phyloP scores from a whole-genome alignment of 805 yeast genomes.

The Candida oleophila region DNA sequence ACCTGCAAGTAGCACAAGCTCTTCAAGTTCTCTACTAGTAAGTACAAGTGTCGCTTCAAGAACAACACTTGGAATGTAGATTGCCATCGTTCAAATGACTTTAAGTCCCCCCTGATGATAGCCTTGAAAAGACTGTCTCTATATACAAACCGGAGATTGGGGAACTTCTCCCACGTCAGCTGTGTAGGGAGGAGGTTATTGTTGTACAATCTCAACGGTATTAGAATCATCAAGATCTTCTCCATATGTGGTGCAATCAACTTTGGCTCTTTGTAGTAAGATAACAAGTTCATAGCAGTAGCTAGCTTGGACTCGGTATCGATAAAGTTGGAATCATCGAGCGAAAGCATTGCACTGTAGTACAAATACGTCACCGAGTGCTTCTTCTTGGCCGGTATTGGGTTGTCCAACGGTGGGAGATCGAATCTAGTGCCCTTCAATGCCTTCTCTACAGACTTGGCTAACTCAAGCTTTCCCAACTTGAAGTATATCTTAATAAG shows the following conservation, averaged over 20 bases:
- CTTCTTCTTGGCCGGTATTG: conserved; percentile 25
- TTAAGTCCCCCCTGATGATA: conserved; percentile 54
- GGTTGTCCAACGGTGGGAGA: conserved; percentile 48
- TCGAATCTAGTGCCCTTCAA: conserved; percentile 51
- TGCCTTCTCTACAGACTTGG: conserved; percentile 72
- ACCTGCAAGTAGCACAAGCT: conserved; percentile 51
- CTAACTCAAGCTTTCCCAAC: conserved; percentile 66
- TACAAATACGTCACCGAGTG: conserved; percentile 65
- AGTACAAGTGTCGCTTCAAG: conserved; percentile 53
- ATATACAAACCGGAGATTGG: conserved; percentile 43
- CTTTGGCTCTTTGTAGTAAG: conserved; percentile 18
- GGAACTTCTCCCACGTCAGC: conserved; percentile 38
- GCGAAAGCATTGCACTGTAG: conserved; percentile 64
- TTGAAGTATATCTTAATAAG: conserved; percentile 69
- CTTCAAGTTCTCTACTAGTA: conserved; percentile 54
- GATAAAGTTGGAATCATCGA: conserved; percentile 61
- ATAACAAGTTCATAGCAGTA: conserved; percentile 43
- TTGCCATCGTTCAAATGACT: conserved; percentile 42
- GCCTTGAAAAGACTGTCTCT: conserved; percentile 46
- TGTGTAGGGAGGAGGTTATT: conserved; percentile 48
- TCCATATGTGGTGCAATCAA: conserved; percentile 30
- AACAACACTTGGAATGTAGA: conserved; percentile 3
- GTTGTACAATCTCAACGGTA: conserved; percentile 61
- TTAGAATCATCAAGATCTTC: conserved; percentile 54
- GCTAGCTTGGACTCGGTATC: conserved; percentile 52